phyloP scores from a whole-genome alignment of 2,329 filamentous ascomycete genomes.

The Colletotrichum ledebouriae region DNA sequence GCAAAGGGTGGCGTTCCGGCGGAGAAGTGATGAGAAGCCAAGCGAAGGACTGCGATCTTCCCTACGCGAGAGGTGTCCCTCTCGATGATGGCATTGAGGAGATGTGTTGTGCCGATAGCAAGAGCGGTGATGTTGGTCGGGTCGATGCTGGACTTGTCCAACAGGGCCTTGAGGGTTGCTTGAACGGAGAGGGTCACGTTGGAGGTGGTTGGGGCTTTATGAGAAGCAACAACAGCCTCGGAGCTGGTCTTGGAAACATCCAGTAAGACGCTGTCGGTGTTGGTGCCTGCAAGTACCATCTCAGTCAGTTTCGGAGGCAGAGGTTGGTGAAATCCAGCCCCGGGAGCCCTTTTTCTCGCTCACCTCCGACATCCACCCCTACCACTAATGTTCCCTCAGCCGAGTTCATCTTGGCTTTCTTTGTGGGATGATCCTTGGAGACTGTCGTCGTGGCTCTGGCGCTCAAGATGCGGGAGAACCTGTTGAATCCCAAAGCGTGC shows the following conservation, averaged over 20 bases:
- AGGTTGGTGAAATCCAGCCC: neutral
- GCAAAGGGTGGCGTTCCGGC: slow-evolving; percentile 64
- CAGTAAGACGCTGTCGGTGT: slow-evolving; percentile 66
- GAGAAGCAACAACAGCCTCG: slow-evolving; percentile 42
- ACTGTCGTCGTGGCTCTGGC: neutral
- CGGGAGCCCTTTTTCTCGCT: neutral
- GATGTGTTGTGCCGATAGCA: slow-evolving; percentile 69
- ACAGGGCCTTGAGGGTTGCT: slow-evolving; percentile 59
- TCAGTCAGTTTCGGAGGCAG: neutral
- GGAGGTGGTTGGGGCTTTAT: slow-evolving; percentile 63
- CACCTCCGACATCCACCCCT: slow-evolving; percentile 43
- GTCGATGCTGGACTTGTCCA: slow-evolving; percentile 48
- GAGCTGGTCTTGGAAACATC: slow-evolving; percentile 48
- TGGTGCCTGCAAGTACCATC: slow-evolving; percentile 55
- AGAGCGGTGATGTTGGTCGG: slow-evolving; percentile 60
- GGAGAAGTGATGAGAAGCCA: slow-evolving; percentile 65
- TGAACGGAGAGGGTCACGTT: slow-evolving; percentile 63
- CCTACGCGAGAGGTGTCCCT: slow-evolving; percentile 62
- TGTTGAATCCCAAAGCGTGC: neutral
- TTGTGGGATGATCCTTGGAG: slow-evolving; percentile 5
- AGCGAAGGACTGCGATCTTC: slow-evolving; percentile 66
- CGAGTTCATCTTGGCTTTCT: slow-evolving; percentile 25
- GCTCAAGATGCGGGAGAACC: neutral
- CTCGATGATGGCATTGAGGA: slow-evolving; percentile 71
- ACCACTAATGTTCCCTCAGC: slow-evolving; percentile 40